These are phyloP conservation scores for Alternaria angustiovoidea DNA, from an alignment of 2,329 filamentous ascomycete species.

Conservation along the genomic window DNA sequence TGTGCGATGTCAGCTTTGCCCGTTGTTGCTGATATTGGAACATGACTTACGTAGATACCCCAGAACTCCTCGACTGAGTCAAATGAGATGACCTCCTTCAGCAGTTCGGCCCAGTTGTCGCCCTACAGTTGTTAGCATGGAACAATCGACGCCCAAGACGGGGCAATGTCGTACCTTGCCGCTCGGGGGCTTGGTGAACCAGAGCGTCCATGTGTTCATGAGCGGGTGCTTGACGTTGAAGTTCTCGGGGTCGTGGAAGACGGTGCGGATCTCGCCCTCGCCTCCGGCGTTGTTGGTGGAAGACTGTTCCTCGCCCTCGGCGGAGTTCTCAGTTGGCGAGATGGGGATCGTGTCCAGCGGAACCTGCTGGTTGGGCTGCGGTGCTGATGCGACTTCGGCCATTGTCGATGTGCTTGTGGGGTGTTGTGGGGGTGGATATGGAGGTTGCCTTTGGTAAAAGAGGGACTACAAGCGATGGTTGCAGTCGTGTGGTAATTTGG, in stretches of 20 bases:
- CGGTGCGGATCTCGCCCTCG: conserved; percentile 76
- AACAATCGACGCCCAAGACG: neutral
- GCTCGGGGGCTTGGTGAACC: conserved; percentile 98
- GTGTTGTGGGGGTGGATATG: neutral
- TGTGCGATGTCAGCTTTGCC: conserved; percentile 20
- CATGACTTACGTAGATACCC: conserved; percentile 89
- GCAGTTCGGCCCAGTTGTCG: conserved; percentile 97
- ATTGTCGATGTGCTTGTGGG: conserved; percentile 32
- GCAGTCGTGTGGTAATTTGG: conserved; percentile 24
- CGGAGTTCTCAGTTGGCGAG: conserved; percentile 59
- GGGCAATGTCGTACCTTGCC: conserved; percentile 74
- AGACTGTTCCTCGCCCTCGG: conserved; percentile 50
- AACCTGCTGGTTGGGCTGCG: conserved; percentile 58
- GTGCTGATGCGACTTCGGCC: conserved; percentile 48
- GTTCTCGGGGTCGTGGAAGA: conserved; percentile 98
- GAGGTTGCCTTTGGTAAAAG: conserved; percentile 2
- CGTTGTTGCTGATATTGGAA: neutral
- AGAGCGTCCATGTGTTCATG: conserved; percentile 97
- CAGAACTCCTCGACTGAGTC: conserved; percentile 99
- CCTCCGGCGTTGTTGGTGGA: conserved; percentile 52
- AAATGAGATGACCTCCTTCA: conserved; percentile 99
- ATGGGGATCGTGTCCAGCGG: conserved; percentile 65
- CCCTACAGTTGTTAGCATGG: conserved; percentile 64
- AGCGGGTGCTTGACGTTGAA: conserved; percentile 99
- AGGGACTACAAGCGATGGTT: conserved; percentile 12